A percentile compares a stretch with the other conserved stretches of the same genome.
Evolutionary conservation across 371 early-diverging fungal genomes (phyloP).

Genomic region (Neoconidiobolus thromboides): DNA sequence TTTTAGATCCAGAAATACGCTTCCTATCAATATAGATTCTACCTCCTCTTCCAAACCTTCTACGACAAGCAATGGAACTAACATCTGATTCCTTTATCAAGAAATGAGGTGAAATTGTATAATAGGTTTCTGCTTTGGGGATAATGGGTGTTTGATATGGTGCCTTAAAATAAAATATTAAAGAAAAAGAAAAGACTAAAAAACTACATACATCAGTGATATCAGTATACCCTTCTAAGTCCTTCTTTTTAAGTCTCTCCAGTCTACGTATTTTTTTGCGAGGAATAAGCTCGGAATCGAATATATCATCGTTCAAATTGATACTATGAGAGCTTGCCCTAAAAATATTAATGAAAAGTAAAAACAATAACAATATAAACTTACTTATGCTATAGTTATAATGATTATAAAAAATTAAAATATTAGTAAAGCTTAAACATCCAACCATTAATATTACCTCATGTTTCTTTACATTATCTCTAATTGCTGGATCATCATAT

Average conservation of each 20-base stretch:
- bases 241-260: background rate
- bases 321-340: background rate
- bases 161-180: too few relatives aligned
- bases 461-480: background rate
- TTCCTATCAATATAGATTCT: too few relatives aligned
- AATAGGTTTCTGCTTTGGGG: too few relatives aligned
- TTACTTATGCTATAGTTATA: background rate
- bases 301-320: background rate
- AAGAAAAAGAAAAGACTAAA: background rate
- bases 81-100: too few relatives aligned
- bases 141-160: too few relatives aligned
- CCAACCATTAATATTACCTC: background rate
- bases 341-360: background rate
- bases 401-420: background rate
- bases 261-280: background rate
- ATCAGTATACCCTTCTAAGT: background rate
- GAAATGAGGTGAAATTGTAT: too few relatives aligned
- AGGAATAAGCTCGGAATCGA: background rate
- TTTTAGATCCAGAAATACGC: too few relatives aligned
- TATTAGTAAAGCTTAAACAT: background rate
- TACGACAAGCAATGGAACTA: too few relatives aligned
- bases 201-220: background rate
- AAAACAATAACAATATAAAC: background rate
- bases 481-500: background rate
- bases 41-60: too few relatives aligned